phyloP scores from a whole-genome alignment of 345 rosid genomes.

The Syzygium jambos region DNA sequence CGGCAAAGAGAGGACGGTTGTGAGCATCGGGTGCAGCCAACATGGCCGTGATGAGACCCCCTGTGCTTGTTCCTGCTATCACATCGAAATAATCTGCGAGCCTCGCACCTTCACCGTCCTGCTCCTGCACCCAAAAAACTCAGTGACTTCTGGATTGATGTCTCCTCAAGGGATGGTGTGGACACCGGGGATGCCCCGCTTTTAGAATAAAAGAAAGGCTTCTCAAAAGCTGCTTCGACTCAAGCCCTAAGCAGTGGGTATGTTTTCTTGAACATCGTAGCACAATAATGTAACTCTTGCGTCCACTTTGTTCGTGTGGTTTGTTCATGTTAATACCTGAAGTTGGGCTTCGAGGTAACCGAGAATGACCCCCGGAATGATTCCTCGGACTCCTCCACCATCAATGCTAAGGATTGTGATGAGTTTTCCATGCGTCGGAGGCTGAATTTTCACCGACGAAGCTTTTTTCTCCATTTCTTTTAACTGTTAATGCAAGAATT shows the following conservation, averaged over 20 bases:
- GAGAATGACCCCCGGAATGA: constrained; percentile 59
- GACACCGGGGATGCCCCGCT: constrained; percentile 34
- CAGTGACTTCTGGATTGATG: constrained; percentile 39
- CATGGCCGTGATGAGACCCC: neutral
- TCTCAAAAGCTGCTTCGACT: neutral
- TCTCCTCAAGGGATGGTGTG: constrained; percentile 33
- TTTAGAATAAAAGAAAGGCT: neutral
- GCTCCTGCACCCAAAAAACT: constrained; percentile 21
- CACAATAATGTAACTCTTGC: neutral
- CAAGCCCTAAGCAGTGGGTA: neutral
- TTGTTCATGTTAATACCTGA: constrained; percentile 35
- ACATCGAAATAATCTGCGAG: neutral
- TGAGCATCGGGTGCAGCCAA: neutral
- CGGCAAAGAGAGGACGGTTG: neutral
- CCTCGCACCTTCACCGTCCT: neutral
- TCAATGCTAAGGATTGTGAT: constrained; percentile 64
- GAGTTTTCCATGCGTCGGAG: constrained; percentile 44
- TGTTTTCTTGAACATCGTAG: neutral
- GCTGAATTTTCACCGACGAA: constrained; percentile 3
- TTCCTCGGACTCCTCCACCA: constrained; percentile 70
- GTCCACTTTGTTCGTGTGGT: neutral
- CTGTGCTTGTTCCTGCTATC: neutral
- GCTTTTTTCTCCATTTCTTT: constrained; percentile 8
- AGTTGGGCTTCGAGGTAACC: constrained; percentile 62
- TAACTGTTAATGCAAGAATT: neutral